A percentile compares a stretch with the other conserved stretches of the same genome.
Conservation (phyloP, 805 yeast species). For the Pichia manshurica region DNA sequence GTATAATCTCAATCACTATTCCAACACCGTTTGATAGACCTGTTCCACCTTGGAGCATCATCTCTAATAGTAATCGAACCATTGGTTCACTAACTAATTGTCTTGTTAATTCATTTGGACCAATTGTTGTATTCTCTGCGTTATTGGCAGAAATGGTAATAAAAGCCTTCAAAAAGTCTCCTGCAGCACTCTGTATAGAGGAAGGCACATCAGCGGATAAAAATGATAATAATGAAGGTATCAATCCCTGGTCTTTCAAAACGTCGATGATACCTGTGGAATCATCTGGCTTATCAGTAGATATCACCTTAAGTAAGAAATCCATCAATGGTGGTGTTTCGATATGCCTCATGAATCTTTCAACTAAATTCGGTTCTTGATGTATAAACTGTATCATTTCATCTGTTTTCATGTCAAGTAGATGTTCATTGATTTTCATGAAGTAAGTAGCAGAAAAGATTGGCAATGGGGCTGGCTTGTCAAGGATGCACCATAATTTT, state of each 20-base stretch:
- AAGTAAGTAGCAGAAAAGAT: slow-evolving; percentile 80
- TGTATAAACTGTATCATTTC: slow-evolving; percentile 70
- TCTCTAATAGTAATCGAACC: slow-evolving; percentile 58
- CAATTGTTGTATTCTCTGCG: slow-evolving; percentile 85
- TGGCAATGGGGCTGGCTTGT: slow-evolving; percentile 58
- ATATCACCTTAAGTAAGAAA: slow-evolving; percentile 78
- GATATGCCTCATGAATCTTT: slow-evolving; percentile 74
- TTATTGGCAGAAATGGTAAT: slow-evolving; percentile 91
- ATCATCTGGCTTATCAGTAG: slow-evolving; percentile 85
- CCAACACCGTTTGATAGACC: slow-evolving; percentile 94
- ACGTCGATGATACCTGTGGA: slow-evolving; percentile 83
- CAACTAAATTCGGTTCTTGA: slow-evolving; percentile 64
- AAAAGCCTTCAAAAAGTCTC: slow-evolving; percentile 91
- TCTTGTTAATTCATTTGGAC: slow-evolving; percentile 91
- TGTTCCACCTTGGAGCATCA: slow-evolving; percentile 79
- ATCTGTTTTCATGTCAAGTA: slow-evolving; percentile 82
- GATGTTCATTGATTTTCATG: slow-evolving; percentile 85
- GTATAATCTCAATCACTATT: slow-evolving; percentile 84
- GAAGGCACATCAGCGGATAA: slow-evolving; percentile 64
- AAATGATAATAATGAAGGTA: slow-evolving; percentile 65
- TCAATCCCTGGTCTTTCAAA: slow-evolving; percentile 64
- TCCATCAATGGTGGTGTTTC: slow-evolving; percentile 95
- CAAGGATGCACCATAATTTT: slow-evolving; percentile 75
- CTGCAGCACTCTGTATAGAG: slow-evolving; percentile 84
- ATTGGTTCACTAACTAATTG: slow-evolving; percentile 76